Base-by-base conservation (phyloP, 2,329 filamentous ascomycete species). In the Malbranchea cinnamomea region DNA sequence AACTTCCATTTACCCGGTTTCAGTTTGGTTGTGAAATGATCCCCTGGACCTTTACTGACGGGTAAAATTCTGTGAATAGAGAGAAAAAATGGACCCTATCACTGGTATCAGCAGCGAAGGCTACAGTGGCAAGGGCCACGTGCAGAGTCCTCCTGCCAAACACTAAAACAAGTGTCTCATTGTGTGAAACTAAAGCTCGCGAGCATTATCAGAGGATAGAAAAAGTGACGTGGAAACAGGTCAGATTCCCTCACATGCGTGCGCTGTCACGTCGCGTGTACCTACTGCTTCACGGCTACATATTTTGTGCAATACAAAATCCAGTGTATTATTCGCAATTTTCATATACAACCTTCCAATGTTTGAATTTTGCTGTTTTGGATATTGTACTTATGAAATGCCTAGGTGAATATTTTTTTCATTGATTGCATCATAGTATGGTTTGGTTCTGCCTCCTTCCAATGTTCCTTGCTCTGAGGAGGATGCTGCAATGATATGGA, bases 61-160 rank as follows among this genome's bases (percentile, higher is more conserved):
- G 34, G 44, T 38, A 15, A 31, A 24, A 27, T 41, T 13, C 29
- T 22, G n/a, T 20, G 35, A 37, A 54, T 55, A 91, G 81, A 65
- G 66, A 53, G 80, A 91, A 73, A 79, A 77, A 51, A 67, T 81
- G 53, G 84, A 93, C 55, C 84, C 84, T 38, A 71, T 93, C 57
- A 83, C 78, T 40, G 84, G 84, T 68, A 63, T 89, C 60, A 69
- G 77, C 43, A 78, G 78, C 51, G 71, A 78, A 54, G 75, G 73
- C 47, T 92, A 91, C 66, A 62, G 59, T 41, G 83, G 83, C 58
- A 70, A 72, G 53, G 81, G 83, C 49, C 69, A 74, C 60, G 70
- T 92, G 43, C 84, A 92, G 65, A 68, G 63, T 56, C 44, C 52
- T 34, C 49, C 59, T 33, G 45, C 44, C 29, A 50, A 60, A 45